Base-by-base conservation (phyloP, 768 basidiomycete genomes). In the Tulasnella sp. region DNA sequence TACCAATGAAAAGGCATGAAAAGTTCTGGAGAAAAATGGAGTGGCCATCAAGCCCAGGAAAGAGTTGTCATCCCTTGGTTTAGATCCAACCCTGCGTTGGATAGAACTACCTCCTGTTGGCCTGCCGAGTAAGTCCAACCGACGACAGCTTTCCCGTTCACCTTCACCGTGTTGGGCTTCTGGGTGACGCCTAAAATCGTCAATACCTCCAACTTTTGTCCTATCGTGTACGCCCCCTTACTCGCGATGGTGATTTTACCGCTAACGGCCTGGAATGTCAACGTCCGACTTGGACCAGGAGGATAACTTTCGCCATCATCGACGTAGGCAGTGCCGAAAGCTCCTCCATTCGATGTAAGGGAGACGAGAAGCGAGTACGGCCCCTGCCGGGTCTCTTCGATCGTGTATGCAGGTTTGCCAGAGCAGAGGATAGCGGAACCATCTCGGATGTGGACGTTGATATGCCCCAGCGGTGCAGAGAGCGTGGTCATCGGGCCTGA, bases 291-390 rank as follows among this genome's bases (percentile, higher is more conserved):
- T 15, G 5, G 34, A 15, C 34, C 34, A 15, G 34, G 34, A 38
- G 34, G 34, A 38, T 38, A 38, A 15, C 34, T 38, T 52, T 52
- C 58, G 13, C 84, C 83, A 61, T 85, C 83, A 65, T 85, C 84
- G 30, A 82, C 62, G 66, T 85, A 84, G 30, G 85, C 71, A 42
- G 66, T 45, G 1, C 83, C 84, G 5, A 63, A 62, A 0, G 84
- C 83, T 0, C 64, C 69, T 11, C 80, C 81, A 17, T 74, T 67
- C 19, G 63, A 60, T 8, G 74, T 74, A 1, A 81, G 81, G 0
- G 83, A 83, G 27, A 85, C 78, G 43, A 84, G 71, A 53, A 85
- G 68, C 68, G 83, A 78, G 56, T 84, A 85, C 64, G 79, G 76
- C 8, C 70, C 76, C 63, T 71, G 71, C 38, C 82, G 72, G 60